A percentile compares a stretch with the other conserved stretches of the same genome.
These are phyloP conservation scores for Cutaneotrichosporon sp. DNA, from an alignment of 1,284 basidiomycete species.

Conservation along the genomic window DNA sequence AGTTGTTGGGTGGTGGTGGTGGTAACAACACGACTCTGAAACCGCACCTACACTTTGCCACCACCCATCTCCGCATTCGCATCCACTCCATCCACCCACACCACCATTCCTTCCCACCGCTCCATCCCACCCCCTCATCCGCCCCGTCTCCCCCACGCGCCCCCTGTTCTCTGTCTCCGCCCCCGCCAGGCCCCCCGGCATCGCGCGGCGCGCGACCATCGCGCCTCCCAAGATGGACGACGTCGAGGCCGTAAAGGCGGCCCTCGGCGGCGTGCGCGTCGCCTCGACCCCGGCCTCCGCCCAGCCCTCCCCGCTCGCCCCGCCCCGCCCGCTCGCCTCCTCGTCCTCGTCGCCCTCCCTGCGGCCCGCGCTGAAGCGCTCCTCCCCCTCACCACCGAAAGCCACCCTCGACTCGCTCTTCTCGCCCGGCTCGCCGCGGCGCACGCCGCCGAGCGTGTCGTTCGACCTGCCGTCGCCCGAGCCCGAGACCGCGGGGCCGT, in stretches of 20 bases:
- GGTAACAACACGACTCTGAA: not conserved
- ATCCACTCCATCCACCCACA: not conserved
- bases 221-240: not conserved
- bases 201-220: slow-evolving; percentile 1
- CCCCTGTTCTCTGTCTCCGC: not conserved
- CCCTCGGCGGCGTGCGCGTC: not conserved
- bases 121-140: not conserved
- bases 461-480: slow-evolving; percentile 2
- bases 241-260: not conserved
- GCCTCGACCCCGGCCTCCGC: not conserved
- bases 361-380: not conserved
- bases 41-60: slow-evolving; percentile 3
- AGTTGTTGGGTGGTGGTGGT: not conserved
- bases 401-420: slow-evolving; percentile 6
- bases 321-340: not conserved
- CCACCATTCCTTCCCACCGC: not conserved
- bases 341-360: not conserved
- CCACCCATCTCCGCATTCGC: not conserved
- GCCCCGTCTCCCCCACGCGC: no score
- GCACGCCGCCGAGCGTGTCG: slow-evolving; percentile 7
- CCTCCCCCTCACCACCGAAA: not conserved
- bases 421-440: slow-evolving; percentile 7
- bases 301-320: not conserved
- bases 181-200: no score
- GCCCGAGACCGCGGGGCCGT: not conserved